Evolutionary conservation across 2,329 filamentous ascomycete species (phyloP).

Genomic region (Leptographium wingfieldii): DNA sequence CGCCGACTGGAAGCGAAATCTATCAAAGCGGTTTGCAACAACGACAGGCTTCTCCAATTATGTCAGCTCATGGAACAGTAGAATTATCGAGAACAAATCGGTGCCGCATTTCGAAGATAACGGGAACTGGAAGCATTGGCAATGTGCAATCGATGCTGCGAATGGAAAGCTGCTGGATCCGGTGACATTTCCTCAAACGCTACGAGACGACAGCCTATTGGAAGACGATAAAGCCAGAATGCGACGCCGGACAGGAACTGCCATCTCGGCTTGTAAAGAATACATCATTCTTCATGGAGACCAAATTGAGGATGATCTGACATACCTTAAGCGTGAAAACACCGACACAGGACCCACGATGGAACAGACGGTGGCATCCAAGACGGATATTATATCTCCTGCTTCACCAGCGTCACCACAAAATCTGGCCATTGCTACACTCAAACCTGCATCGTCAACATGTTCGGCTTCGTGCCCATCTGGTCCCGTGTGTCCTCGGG

Average conservation of each 20-base stretch:
- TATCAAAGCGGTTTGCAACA: not conserved
- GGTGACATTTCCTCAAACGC: conserved; percentile 20
- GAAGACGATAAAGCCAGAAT: not conserved
- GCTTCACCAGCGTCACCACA: not conserved
- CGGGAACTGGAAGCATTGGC: conserved; percentile 8
- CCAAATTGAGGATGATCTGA: not conserved
- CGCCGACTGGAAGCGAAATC: not conserved
- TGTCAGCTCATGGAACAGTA: not conserved
- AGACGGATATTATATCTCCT: not conserved
- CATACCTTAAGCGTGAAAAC: not conserved
- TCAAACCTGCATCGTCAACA: not conserved
- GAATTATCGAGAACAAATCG: not conserved
- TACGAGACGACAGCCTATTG: conserved; percentile 7
- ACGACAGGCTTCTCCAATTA: not conserved
- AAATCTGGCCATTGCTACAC: not conserved
- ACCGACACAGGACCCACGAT: not conserved
- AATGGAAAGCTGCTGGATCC: conserved; percentile 23
- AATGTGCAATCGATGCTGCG: conserved; percentile 24
- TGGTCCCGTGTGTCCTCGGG: not conserved
- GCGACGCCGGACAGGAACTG: conserved; percentile 1
- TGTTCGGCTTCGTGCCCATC: not conserved
- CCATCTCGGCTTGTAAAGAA: not conserved
- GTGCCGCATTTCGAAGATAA: not conserved
- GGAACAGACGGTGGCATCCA: not conserved
- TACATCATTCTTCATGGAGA: not conserved